phyloP scores from a whole-genome alignment of 495 filamentous ascomycete species.

The Aspergillus leporis region DNA sequence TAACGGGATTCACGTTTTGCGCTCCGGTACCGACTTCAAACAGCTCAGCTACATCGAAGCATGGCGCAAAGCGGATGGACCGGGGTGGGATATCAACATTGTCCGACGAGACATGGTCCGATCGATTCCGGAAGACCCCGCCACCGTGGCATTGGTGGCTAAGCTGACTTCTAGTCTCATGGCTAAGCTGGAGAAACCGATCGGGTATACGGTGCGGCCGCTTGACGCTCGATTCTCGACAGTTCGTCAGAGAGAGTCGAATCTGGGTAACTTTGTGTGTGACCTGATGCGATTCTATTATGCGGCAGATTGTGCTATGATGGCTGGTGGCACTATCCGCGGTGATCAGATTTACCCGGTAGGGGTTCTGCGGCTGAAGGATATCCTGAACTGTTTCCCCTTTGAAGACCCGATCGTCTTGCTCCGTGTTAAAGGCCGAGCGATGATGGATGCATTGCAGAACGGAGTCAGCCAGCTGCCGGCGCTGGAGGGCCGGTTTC shows the following conservation, averaged over 20 bases:
- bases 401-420: conserved; percentile 91
- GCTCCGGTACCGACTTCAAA: conserved; percentile 87
- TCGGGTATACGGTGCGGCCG: conserved; percentile 77
- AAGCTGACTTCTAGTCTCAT: conserved; percentile 69
- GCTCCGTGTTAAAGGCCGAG: conserved; percentile 63
- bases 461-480: conserved; percentile 79
- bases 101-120: conserved; percentile 68
- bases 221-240: conserved; percentile 86
- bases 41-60: conserved; percentile 86
- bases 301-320: conserved; percentile 73
- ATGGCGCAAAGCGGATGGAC: conserved; percentile 47
- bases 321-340: conserved; percentile 86
- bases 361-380: conserved; percentile 71
- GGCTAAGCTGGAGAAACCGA: conserved; percentile 74
- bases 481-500: conserved; percentile 71
- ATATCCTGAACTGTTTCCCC: conserved; percentile 80
- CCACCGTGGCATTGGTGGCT: conserved; percentile 58
- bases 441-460: conserved; percentile 73
- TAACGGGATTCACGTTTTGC: conserved; percentile 76
- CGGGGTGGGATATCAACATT: conserved; percentile 77
- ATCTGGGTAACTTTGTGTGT: conserved; percentile 85
- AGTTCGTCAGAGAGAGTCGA: conserved; percentile 73
- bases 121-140: conserved; percentile 60
- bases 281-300: conserved; percentile 88
- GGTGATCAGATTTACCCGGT: conserved; percentile 88